A percentile compares a stretch with the other conserved stretches of the same genome.
phyloP scores from a whole-genome alignment of 2,329 filamentous ascomycete species.

The Diaporthe destruens region DNA sequence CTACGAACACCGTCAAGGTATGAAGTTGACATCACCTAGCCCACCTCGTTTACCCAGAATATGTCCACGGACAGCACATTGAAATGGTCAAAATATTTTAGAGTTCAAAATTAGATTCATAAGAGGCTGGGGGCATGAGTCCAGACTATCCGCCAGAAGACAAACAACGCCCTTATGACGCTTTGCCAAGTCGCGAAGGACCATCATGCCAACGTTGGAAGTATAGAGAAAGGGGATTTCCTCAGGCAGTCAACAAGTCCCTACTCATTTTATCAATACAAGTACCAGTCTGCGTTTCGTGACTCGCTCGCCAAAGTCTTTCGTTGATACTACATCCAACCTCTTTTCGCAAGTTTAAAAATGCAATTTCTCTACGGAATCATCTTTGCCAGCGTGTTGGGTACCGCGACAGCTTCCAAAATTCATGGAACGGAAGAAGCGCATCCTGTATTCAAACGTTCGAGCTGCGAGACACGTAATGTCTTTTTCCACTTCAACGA shows the following conservation, averaged over 20 bases:
- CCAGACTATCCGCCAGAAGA: background rate
- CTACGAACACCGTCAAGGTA: background rate
- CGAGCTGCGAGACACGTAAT: constrained; percentile 24
- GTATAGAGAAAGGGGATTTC: background rate
- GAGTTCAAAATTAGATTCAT: background rate
- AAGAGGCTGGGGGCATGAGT: background rate
- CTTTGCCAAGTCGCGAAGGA: background rate
- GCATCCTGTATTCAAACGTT: background rate
- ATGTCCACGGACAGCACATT: too few species aligned
- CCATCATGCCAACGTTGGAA: background rate
- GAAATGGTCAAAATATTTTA: background rate
- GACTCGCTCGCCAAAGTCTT: background rate
- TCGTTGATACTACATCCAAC: background rate
- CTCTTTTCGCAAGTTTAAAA: background rate
- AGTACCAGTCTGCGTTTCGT: background rate
- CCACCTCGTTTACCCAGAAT: background rate
- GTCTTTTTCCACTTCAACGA: constrained; percentile 33
- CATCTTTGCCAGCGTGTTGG: background rate
- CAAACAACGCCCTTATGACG: background rate
- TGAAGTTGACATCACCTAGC: background rate
- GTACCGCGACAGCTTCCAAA: background rate
- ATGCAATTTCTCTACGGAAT: background rate
- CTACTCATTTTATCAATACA: too few species aligned
- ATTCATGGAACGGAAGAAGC: background rate
- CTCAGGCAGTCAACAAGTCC: too few species aligned